These are phyloP conservation scores for Dendrostoma leiphaemia DNA, from an alignment of 2,329 filamentous ascomycete species.

Conservation along the genomic window DNA sequence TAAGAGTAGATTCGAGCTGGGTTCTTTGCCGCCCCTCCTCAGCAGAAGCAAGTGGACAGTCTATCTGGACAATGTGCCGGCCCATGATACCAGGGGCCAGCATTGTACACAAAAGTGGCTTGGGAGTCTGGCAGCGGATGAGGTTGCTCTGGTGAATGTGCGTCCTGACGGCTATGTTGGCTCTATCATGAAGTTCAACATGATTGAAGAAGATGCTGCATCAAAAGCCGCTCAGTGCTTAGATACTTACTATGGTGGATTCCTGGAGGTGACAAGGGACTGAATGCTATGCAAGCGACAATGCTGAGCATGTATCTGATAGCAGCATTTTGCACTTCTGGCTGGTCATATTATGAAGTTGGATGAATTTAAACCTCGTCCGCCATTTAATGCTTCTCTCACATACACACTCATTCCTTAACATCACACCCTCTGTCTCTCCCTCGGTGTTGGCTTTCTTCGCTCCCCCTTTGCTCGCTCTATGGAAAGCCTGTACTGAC, in stretches of 20 bases:
- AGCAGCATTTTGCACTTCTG: no score
- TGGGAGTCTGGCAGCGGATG: slow-evolving; percentile 50
- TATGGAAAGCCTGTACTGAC: no score
- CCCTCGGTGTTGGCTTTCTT: no score
- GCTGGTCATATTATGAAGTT: no score
- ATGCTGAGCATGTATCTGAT: no score
- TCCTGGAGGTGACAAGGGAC: slow-evolving; percentile 44
- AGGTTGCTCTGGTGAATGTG: slow-evolving; percentile 65
- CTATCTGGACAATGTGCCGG: slow-evolving; percentile 65
- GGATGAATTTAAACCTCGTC: no score
- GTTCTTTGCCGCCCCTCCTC: slow-evolving; percentile 59
- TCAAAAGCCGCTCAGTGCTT: slow-evolving; percentile 50
- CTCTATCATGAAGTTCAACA: slow-evolving; percentile 52
- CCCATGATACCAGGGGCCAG: slow-evolving; percentile 49
- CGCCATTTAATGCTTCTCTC: no score
- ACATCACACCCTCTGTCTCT: no score
- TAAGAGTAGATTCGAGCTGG: slow-evolving; percentile 63
- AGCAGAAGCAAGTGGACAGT: slow-evolving; percentile 68
- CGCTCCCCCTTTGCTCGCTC: no score
- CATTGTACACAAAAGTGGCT: slow-evolving; percentile 69
- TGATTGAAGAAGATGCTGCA: slow-evolving; percentile 25
- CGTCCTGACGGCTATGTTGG: slow-evolving; percentile 74
- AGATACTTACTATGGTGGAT: slow-evolving; percentile 52
- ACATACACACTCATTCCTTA: no score
- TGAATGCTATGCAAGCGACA: neutral